A percentile compares a stretch with the other conserved stretches of the same genome.
phyloP scores from a whole-genome alignment of 164 flowering plant genomes.

The Echeveria elegans region DNA sequence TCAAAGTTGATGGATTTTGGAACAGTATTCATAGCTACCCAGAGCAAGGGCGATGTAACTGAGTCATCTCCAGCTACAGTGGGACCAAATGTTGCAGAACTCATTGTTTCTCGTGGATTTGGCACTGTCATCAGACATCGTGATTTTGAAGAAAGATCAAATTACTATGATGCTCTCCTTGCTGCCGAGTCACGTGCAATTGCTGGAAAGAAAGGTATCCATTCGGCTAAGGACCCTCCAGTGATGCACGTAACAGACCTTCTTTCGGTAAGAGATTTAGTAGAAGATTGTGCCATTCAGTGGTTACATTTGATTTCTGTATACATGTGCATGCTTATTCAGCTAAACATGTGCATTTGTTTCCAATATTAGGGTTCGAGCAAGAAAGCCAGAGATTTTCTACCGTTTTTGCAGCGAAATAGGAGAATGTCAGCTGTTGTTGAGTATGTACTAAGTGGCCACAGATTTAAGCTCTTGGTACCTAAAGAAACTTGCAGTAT shows the following conservation, averaged over 20 bases:
- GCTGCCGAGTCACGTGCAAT: constrained; percentile 87
- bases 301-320: not conserved
- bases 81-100: constrained; percentile 67
- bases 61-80: constrained; percentile 35
- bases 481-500: constrained; percentile 96
- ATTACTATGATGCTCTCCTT: constrained; percentile 78
- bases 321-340: not conserved
- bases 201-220: constrained; percentile 73
- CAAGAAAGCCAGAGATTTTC: constrained; percentile 83
- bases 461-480: constrained; percentile 79
- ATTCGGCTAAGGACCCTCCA: constrained; percentile 82
- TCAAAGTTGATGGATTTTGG: constrained; percentile 97
- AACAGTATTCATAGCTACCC: constrained; percentile 63
- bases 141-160: constrained; percentile 96
- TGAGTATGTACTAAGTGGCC: constrained; percentile 97
- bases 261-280: constrained; percentile 40
- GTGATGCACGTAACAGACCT: constrained; percentile 79
- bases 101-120: constrained; percentile 77
- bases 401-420: constrained; percentile 77
- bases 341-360: not conserved
- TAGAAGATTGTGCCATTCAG: not conserved
- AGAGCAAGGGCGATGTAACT: constrained; percentile 49
- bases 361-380: constrained; percentile 39
- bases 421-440: constrained; percentile 79
- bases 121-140: constrained; percentile 77